These are phyloP conservation scores for Pinus albicaulis DNA, from an alignment of 75 land plant genomes.

Conservation along the genomic window DNA sequence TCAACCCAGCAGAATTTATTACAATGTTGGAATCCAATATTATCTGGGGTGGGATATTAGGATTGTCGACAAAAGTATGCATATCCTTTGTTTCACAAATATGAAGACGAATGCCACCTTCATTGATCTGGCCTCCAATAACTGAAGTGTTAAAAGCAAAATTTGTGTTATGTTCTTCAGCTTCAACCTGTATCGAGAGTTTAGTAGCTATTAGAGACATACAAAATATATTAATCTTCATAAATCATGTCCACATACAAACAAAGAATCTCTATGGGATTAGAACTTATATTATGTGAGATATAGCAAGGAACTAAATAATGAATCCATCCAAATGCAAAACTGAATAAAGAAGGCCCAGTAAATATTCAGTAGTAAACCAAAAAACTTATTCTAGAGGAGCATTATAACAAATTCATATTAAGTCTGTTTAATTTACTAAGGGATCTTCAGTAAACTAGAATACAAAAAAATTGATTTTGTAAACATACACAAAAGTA, in stretches of 20 bases:
- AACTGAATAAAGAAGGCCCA: neutral
- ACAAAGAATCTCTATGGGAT: neutral
- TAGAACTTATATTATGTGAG: neutral
- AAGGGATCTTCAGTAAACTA: neutral
- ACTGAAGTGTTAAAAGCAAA: conserved; percentile 78
- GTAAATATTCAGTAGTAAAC: neutral
- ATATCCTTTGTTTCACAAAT: conserved; percentile 47
- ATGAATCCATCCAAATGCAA: neutral
- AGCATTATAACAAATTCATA: neutral
- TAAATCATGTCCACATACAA: neutral
- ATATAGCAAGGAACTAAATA: conserved; percentile 1
- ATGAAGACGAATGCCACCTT: conserved; percentile 41
- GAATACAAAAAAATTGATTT: neutral
- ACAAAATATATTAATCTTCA: neutral
- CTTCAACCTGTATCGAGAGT: conserved; percentile 78
- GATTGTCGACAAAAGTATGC: conserved; percentile 17
- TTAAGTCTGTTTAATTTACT: neutral
- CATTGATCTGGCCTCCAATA: conserved; percentile 50
- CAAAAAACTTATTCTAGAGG: neutral
- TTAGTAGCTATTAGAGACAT: neutral
- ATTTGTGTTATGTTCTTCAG: conserved; percentile 63
- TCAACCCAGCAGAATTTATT: conserved; percentile 82
- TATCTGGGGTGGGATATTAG: conserved; percentile 37
- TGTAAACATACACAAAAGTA: neutral
- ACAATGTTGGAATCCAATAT: conserved; percentile 63